Percentiles rank a stretch among this genome's conserved stretches.
phyloP scores from a whole-genome alignment of 495 filamentous ascomycete species.

The Aspergillus asperescens region DNA sequence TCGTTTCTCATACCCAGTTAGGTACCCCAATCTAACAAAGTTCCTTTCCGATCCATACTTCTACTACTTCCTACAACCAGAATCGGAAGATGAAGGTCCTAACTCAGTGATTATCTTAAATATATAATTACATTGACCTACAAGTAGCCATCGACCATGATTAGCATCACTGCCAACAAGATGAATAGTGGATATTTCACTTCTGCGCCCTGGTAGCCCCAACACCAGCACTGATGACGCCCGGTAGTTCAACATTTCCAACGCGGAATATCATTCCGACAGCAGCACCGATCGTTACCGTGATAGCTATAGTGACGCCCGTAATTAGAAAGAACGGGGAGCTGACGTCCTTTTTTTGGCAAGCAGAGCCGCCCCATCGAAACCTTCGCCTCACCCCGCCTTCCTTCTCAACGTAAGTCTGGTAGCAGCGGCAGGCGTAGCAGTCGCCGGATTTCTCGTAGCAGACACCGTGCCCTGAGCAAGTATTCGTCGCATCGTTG shows the following conservation, averaged over 20 bases:
- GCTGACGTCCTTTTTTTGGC: constrained; percentile 89
- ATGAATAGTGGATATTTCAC: constrained; percentile 4
- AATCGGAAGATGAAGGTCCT: no score
- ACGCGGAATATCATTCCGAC: constrained; percentile 74
- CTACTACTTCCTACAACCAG: no score
- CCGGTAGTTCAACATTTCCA: constrained; percentile 72
- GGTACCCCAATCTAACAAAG: no score
- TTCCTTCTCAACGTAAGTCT: constrained; percentile 43
- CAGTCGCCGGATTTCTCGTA: constrained; percentile 59
- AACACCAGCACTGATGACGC: constrained; percentile 84
- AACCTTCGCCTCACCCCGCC: constrained; percentile 46
- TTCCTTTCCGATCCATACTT: no score
- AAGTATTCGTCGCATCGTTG: constrained; percentile 57
- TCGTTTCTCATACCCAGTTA: no score
- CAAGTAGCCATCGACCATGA: neutral
- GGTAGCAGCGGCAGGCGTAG: constrained; percentile 69
- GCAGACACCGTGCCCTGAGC: constrained; percentile 72
- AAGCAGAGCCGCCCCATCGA: constrained; percentile 77
- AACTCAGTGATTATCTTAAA: neutral
- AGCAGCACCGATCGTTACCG: constrained; percentile 55
- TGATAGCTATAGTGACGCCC: constrained; percentile 59
- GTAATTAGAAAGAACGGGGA: constrained; percentile 79
- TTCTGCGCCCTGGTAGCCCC: constrained; percentile 49
- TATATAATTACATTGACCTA: neutral
- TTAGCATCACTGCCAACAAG: neutral